A percentile compares a stretch with the other conserved stretches of the same genome.
phyloP scores from a whole-genome alignment of 805 yeast genomes.

The Cyberlindnera meyerae region DNA sequence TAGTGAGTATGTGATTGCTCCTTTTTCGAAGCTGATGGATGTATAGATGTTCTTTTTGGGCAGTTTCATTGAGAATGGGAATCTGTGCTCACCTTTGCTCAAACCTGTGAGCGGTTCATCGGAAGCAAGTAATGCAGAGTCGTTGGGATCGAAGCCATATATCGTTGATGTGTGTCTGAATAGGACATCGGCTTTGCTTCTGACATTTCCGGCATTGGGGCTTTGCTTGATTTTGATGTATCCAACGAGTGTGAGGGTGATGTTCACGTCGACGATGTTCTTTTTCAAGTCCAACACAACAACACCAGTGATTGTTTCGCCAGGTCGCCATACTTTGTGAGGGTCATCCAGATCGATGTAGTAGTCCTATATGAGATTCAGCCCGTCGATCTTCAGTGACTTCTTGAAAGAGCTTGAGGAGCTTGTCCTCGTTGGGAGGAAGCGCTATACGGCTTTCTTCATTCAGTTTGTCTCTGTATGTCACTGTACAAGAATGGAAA shows the following conservation, averaged over 20 bases:
- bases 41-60: conserved; percentile 71
- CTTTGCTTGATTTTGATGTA: conserved; percentile 47
- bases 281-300: conserved; percentile 51
- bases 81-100: conserved; percentile 80
- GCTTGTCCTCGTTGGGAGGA: conserved; percentile 22
- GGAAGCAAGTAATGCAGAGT: conserved; percentile 2
- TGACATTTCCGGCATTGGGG: conserved; percentile 46
- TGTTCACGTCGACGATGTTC: conserved; percentile 48
- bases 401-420: conserved; percentile 18
- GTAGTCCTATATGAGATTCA: conserved; percentile 52
- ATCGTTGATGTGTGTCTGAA: conserved; percentile 55
- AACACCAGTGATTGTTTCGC: conserved; percentile 67
- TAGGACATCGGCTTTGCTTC: conserved; percentile 47
- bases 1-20: conserved; percentile 67
- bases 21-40: conserved; percentile 77
- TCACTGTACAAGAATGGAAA: too few species aligned
- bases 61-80: conserved; percentile 80
- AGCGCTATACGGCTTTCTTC: conserved; percentile 26
- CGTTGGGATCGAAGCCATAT: conserved; percentile 42
- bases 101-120: conserved; percentile 37
- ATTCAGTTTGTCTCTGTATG: too few species aligned
- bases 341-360: conserved; percentile 70
- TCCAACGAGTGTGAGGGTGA: conserved; percentile 53
- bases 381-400: conserved; percentile 21
- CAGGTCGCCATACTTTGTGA: conserved; percentile 74